Conservation (phyloP, 129 eudicot species). For the Arctium minus region DNA sequence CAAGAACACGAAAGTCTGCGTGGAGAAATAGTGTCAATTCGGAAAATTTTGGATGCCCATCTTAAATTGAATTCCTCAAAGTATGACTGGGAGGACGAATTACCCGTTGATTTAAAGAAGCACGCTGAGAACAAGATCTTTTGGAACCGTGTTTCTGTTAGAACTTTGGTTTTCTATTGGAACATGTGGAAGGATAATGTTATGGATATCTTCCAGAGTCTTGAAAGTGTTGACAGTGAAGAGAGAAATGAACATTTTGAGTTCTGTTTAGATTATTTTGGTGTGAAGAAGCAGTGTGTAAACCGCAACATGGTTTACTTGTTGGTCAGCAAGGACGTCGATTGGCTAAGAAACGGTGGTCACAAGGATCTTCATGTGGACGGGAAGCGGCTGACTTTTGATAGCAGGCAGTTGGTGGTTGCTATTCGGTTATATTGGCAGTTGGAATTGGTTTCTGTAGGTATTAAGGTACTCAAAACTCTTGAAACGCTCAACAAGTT, state of each 20-base stretch:
- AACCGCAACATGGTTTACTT: constrained; percentile 16
- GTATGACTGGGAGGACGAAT: constrained; percentile 48
- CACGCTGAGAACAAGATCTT: constrained; percentile 27
- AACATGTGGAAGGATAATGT: constrained; percentile 38
- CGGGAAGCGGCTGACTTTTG: constrained; percentile 30
- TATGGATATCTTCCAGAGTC: constrained; percentile 29
- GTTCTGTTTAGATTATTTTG: constrained; percentile 56
- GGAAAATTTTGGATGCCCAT: constrained; percentile 51
- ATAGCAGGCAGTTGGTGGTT: constrained; percentile 34
- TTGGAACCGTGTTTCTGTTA: constrained; percentile 37
- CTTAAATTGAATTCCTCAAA: constrained; percentile 21
- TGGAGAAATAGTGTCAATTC: constrained; percentile 33
- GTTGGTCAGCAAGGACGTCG: constrained; percentile 43
- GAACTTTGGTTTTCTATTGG: constrained; percentile 54
- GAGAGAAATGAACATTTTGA: constrained; percentile 25
- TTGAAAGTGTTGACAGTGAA: constrained; percentile 25
- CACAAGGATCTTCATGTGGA: constrained; percentile 21
- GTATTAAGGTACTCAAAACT: constrained; percentile 41
- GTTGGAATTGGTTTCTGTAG: constrained; percentile 40
- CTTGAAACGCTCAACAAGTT: constrained; percentile 35
- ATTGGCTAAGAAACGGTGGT: constrained; percentile 44
- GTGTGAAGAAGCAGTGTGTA: constrained; percentile 33
- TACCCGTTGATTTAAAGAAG: constrained; percentile 6
- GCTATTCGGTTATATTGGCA: constrained; percentile 46
- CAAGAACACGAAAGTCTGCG: constrained; percentile 22